Percentiles rank a stretch among this genome's conserved stretches.
phyloP scores from a whole-genome alignment of 1,139 yeast genomes.

The Yarrowia galli region DNA sequence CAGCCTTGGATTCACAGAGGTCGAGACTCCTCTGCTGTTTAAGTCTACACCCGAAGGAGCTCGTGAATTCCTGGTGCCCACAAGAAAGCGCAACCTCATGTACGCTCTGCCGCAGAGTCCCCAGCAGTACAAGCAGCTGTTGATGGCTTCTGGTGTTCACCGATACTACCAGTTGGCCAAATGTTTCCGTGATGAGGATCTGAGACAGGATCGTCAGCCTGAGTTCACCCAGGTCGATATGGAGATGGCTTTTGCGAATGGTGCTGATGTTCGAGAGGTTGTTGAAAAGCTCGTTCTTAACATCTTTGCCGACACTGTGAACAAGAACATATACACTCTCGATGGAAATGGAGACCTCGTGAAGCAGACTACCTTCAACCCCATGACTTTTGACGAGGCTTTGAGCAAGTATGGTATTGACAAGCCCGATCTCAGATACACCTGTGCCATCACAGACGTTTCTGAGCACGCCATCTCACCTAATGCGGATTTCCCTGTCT shows the following conservation, averaged over 20 bases:
- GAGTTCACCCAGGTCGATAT: slow-evolving; percentile 95
- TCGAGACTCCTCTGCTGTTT: slow-evolving; percentile 91
- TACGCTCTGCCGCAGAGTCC: slow-evolving; percentile 98
- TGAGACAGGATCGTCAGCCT: slow-evolving; percentile 94
- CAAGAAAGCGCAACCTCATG: slow-evolving; percentile 65
- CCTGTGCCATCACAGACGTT: slow-evolving; percentile 58
- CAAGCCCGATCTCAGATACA: slow-evolving; percentile 82
- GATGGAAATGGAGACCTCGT: slow-evolving; percentile 36
- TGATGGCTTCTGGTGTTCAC: slow-evolving; percentile 92
- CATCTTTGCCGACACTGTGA: slow-evolving; percentile 64
- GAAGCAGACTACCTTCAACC: slow-evolving; percentile 49
- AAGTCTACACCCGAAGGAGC: slow-evolving; percentile 99
- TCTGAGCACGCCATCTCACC: slow-evolving; percentile 46
- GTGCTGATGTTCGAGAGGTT: slow-evolving; percentile 68
- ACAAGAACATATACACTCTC: slow-evolving; percentile 52
- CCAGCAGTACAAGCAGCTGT: slow-evolving; percentile 91
- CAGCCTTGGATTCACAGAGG: slow-evolving; percentile 65
- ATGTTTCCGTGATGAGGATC: slow-evolving; percentile 95
- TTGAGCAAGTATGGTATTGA: slow-evolving; percentile 84
- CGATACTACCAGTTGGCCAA: slow-evolving; percentile 89
- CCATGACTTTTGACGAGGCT: slow-evolving; percentile 71
- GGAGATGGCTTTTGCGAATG: slow-evolving; percentile 86
- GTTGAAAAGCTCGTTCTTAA: slow-evolving; percentile 64
- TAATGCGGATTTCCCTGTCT: slow-evolving; percentile 61
- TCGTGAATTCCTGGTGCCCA: slow-evolving; percentile 91